Percentiles rank a stretch among this genome's conserved stretches.
phyloP scores from a whole-genome alignment of 208 protist genomes.

The Crithidia bombi region DNA sequence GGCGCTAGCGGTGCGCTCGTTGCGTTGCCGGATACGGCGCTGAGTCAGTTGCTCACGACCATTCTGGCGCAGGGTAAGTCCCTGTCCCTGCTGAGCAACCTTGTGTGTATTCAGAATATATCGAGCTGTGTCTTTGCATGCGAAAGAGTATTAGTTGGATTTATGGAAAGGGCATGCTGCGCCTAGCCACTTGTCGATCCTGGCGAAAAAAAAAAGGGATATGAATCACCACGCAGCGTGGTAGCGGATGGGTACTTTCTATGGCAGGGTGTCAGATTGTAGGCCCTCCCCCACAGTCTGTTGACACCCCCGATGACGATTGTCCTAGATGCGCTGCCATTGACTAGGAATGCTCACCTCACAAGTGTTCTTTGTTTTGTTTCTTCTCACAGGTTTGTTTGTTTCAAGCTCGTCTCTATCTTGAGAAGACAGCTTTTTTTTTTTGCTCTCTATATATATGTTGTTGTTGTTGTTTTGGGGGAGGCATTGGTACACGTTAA shows the following conservation, averaged over 20 bases:
- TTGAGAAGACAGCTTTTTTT: neutral
- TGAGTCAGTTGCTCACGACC: slow-evolving; percentile 56
- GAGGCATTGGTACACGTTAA: too few relatives aligned
- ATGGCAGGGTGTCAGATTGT: too few relatives aligned
- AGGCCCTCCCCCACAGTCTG: too few relatives aligned
- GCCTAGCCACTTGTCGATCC: too few relatives aligned
- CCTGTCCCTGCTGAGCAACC: slow-evolving; percentile 38
- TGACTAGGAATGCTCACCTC: neutral
- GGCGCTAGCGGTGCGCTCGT: slow-evolving; percentile 18
- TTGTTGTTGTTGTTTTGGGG: neutral
- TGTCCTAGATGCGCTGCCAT: too few relatives aligned
- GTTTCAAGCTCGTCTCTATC: neutral
- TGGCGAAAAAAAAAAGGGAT: too few relatives aligned
- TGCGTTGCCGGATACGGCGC: slow-evolving; percentile 41
- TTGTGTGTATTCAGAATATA: slow-evolving; percentile 85
- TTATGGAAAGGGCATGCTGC: too few relatives aligned
- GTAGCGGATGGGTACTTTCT: too few relatives aligned
- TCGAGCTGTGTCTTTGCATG: slow-evolving; percentile 86
- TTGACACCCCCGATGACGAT: too few relatives aligned
- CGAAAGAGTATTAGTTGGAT: slow-evolving; percentile 88
- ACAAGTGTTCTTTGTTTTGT: slow-evolving; percentile 3
- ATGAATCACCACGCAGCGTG: too few relatives aligned
- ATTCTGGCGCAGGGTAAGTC: slow-evolving; percentile 55
- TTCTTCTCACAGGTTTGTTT: slow-evolving; percentile 23
- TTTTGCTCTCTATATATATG: neutral